Conservation (phyloP, 164 flowering plant species). For the Vitis riparia region DNA sequence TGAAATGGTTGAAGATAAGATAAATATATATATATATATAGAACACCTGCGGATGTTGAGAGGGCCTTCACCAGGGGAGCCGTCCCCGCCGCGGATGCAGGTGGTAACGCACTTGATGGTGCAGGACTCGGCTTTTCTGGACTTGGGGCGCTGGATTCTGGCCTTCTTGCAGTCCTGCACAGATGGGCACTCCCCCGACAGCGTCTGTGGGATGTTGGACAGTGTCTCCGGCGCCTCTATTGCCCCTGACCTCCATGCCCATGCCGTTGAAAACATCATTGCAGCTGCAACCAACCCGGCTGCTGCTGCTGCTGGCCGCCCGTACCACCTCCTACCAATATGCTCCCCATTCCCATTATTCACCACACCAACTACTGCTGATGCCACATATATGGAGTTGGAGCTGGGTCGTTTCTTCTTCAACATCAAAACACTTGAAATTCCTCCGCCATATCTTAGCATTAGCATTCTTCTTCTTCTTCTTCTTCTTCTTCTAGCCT, state of each 20-base stretch:
- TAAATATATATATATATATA: not conserved
- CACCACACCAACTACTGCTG: no score
- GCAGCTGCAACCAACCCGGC: slow-evolving; percentile 30
- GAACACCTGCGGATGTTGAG: slow-evolving; percentile 63
- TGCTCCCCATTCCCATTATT: no score
- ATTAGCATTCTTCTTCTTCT: no score
- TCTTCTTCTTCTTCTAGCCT: no score
- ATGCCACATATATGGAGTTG: no score
- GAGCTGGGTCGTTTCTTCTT: no score
- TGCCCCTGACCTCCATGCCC: not conserved
- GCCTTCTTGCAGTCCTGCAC: slow-evolving; percentile 45
- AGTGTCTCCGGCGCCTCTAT: slow-evolving; percentile 47
- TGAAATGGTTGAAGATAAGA: no score
- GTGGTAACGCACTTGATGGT: slow-evolving; percentile 77
- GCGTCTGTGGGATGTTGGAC: slow-evolving; percentile 64
- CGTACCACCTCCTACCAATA: no score
- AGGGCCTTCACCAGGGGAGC: slow-evolving; percentile 95
- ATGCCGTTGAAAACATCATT: slow-evolving; percentile 17
- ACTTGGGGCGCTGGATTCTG: slow-evolving; percentile 76
- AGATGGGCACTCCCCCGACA: slow-evolving; percentile 51
- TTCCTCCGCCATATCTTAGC: no score
- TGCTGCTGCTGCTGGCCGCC: slow-evolving; percentile 6
- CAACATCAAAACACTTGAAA: no score
- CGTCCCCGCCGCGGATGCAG: slow-evolving; percentile 83
- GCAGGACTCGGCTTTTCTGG: slow-evolving; percentile 78